Conservation (phyloP, 176 grass and related monocot genomes). For the Pharus latifolius region DNA sequence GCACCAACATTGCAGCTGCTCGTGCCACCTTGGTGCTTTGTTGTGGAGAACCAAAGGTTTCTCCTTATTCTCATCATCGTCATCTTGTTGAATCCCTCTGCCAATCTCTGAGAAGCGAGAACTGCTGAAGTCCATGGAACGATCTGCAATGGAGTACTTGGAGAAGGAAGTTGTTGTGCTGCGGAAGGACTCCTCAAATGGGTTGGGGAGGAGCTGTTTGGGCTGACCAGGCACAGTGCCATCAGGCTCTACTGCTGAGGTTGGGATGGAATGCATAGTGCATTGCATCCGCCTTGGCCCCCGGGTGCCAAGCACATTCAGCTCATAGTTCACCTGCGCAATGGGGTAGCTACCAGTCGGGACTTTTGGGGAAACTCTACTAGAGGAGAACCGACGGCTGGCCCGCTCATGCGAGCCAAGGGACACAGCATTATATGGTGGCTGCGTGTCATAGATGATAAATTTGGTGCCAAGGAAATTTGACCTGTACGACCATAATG, state of each 20-base stretch:
- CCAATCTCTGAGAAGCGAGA: conserved; percentile 48
- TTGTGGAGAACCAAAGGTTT: conserved; percentile 57
- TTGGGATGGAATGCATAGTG: conserved; percentile 68
- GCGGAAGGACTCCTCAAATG: conserved; percentile 69
- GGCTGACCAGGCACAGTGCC: conserved; percentile 58
- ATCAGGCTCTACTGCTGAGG: conserved; percentile 39
- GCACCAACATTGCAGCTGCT: conserved; percentile 92
- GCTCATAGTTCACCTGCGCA: conserved; percentile 64
- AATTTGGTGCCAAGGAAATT: conserved; percentile 96
- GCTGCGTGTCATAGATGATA: conserved; percentile 58
- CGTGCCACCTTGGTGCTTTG: conserved; percentile 70
- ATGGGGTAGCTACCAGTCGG: conserved; percentile 41
- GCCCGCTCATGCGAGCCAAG: conserved; percentile 1
- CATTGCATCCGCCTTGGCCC: conserved; percentile 85
- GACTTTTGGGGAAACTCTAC: conserved; percentile 71
- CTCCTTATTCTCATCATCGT: conserved; percentile 14
- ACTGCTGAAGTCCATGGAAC: conserved; percentile 50
- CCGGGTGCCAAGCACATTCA: conserved; percentile 77
- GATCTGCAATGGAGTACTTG: conserved; percentile 27
- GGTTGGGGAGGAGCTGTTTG: conserved; percentile 24
- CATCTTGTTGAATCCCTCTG: conserved; percentile 5
- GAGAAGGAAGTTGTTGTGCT: conserved; percentile 35
- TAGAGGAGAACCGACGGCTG: conserved; percentile 54
- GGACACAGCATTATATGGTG: conserved; percentile 28
- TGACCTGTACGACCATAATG: conserved; percentile 31